Evolutionary conservation across 768 basidiomycete genomes (phyloP).

Genomic region (Leccinum rimulosum): DNA sequence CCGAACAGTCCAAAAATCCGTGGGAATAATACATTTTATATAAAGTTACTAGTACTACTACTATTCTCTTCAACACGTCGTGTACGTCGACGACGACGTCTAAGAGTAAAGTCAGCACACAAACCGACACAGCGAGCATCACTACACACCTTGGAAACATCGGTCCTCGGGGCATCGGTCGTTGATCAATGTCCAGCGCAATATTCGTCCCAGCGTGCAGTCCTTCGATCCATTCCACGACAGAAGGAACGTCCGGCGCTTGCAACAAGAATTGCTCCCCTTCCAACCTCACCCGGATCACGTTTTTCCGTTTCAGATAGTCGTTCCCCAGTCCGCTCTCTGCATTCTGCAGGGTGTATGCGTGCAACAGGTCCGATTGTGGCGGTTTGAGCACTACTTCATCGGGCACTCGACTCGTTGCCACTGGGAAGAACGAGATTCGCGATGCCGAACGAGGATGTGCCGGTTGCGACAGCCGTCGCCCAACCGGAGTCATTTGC

Average conservation of each 20-base stretch:
- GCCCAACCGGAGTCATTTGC: constrained; percentile 14
- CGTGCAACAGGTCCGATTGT: constrained; percentile 53
- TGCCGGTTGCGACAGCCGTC: constrained; percentile 9
- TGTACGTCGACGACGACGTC: constrained; percentile 31
- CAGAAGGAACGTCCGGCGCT: constrained; percentile 75
- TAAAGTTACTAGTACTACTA: neutral
- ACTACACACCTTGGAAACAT: constrained; percentile 69
- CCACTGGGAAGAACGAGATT: constrained; percentile 22
- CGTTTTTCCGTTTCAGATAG: constrained; percentile 90
- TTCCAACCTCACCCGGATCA: constrained; percentile 87
- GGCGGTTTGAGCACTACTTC: constrained; percentile 42
- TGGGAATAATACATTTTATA: constrained; percentile 23
- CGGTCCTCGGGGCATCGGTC: constrained; percentile 89
- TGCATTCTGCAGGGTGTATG: constrained; percentile 83
- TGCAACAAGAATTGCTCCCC: constrained; percentile 98
- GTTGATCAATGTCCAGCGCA: constrained; percentile 85
- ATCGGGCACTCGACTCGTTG: constrained; percentile 12
- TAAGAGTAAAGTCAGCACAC: constrained; percentile 1
- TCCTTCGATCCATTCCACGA: constrained; percentile 96
- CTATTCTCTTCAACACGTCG: constrained; percentile 17
- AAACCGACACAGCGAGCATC: too few relatives aligned
- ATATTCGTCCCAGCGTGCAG: constrained; percentile 92
- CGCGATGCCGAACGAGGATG: constrained; percentile 22
- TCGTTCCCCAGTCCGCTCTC: constrained; percentile 96
- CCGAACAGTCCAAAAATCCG: constrained; percentile 31